phyloP scores from a whole-genome alignment of 2,329 filamentous ascomycete genomes.

The Cladosporium sp. region DNA sequence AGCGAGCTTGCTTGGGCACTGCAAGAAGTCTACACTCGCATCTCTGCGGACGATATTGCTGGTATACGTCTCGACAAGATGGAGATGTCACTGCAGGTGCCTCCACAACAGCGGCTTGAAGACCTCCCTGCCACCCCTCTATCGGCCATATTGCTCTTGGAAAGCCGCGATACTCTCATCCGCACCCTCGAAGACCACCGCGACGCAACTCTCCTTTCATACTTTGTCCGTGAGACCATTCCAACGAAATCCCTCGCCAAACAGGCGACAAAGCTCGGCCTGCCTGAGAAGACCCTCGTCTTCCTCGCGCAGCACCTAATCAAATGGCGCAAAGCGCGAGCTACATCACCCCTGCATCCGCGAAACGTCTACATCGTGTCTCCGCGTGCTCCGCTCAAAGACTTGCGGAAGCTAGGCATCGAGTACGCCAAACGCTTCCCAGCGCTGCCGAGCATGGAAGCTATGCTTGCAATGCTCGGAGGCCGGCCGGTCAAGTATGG shows the following conservation, averaged over 20 bases:
- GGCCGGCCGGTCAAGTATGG: slow-evolving; percentile 80
- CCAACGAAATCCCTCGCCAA: slow-evolving; percentile 70
- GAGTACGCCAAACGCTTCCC: slow-evolving; percentile 80
- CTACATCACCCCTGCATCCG: slow-evolving; percentile 85
- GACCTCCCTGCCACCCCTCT: slow-evolving; percentile 55
- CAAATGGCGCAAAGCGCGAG: slow-evolving; percentile 90
- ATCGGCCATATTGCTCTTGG: slow-evolving; percentile 80
- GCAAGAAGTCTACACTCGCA: slow-evolving; percentile 30
- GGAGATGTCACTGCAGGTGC: slow-evolving; percentile 64
- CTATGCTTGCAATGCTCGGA: slow-evolving; percentile 83
- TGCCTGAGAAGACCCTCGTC: slow-evolving; percentile 78
- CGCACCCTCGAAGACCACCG: slow-evolving; percentile 66
- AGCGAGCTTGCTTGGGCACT: slow-evolving; percentile 37
- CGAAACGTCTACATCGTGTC: slow-evolving; percentile 90
- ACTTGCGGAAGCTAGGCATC: slow-evolving; percentile 66
- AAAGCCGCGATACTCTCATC: slow-evolving; percentile 79
- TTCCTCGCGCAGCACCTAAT: slow-evolving; percentile 90
- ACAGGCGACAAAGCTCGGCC: slow-evolving; percentile 67
- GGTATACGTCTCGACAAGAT: slow-evolving; percentile 65
- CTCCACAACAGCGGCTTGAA: slow-evolving; percentile 53
- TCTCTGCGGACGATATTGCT: slow-evolving; percentile 26
- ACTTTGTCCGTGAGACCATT: slow-evolving; percentile 62
- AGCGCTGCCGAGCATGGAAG: slow-evolving; percentile 76
- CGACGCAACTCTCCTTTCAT: slow-evolving; percentile 69
- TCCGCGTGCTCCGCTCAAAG: slow-evolving; percentile 78